Evolutionary conservation across 306 rosid genomes (phyloP).

Genomic region (Vigna trinervia): DNA sequence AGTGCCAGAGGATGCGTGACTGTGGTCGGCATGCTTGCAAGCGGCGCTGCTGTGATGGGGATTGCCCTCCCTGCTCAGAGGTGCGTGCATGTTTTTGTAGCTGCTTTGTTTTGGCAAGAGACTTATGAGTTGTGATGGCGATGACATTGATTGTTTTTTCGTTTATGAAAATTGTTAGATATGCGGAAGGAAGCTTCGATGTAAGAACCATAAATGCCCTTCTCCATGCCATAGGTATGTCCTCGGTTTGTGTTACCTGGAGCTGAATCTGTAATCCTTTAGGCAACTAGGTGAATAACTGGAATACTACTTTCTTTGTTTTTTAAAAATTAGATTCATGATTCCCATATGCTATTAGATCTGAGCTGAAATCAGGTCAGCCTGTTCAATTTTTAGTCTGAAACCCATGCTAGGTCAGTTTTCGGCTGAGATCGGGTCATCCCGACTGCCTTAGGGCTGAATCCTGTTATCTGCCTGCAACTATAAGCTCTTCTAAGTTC

Average conservation of each 20-base stretch:
- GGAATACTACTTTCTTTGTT: conserved; percentile 16
- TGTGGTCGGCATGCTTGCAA: conserved; percentile 91
- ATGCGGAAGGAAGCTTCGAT: conserved; percentile 87
- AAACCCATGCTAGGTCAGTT: not conserved
- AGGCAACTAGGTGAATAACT: not conserved
- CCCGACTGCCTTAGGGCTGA: not conserved
- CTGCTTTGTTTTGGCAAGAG: conserved; percentile 32
- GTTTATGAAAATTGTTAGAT: conserved; percentile 56
- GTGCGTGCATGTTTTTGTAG: conserved; percentile 56
- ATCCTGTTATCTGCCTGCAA: not conserved
- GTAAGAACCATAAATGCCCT: conserved; percentile 94
- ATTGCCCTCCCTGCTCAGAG: conserved; percentile 95
- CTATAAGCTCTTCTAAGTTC: conserved; percentile 6
- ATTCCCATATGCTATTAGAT: conserved; percentile 15
- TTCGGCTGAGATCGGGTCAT: conserved; percentile 3
- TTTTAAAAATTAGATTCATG: conserved; percentile 29
- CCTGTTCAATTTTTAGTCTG: not conserved
- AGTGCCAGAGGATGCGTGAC: conserved; percentile 80
- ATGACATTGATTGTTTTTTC: conserved; percentile 31
- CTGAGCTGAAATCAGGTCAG: conserved; percentile 5
- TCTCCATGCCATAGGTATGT: conserved; percentile 95
- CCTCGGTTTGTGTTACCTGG: conserved; percentile 22
- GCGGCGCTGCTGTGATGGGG: conserved; percentile 96
- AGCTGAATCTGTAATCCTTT: conserved; percentile 18
- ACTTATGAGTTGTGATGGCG: conserved; percentile 24